Percentiles rank a stretch among this genome's conserved stretches.
Evolutionary conservation across 1,284 basidiomycete species (phyloP).

Genomic region (Rhodotorula mucilaginosa): DNA sequence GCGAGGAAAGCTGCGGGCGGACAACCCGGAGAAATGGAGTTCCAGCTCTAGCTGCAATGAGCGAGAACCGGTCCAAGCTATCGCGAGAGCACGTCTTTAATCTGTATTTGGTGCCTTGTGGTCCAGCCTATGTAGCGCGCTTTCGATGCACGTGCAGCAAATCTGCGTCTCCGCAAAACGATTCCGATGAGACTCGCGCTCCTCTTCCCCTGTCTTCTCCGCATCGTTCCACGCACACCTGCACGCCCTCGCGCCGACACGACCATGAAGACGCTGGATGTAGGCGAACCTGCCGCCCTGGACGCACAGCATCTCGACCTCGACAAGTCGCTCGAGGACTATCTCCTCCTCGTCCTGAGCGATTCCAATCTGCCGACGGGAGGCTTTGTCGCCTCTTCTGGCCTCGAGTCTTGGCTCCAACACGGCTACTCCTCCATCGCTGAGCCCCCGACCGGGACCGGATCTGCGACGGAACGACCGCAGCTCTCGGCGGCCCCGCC

Average conservation of each 20-base stretch:
- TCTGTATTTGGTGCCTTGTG: too few species aligned
- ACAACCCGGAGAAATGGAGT: slow-evolving; percentile 28
- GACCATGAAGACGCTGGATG: too few species aligned
- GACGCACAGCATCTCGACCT: neutral
- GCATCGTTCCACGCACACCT: neutral
- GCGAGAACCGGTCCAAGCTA: too few species aligned
- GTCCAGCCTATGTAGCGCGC: too few species aligned
- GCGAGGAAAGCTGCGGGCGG: slow-evolving; percentile 86
- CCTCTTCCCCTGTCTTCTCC: neutral
- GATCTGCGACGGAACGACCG: neutral
- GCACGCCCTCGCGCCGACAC: neutral
- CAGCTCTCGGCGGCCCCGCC: neutral
- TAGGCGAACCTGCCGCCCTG: neutral
- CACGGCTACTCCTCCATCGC: slow-evolving; percentile 69
- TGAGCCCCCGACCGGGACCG: slow-evolving; percentile 33
- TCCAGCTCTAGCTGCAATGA: neutral
- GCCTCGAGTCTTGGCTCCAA: slow-evolving; percentile 82
- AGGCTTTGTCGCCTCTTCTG: slow-evolving; percentile 86
- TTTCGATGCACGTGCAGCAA: too few species aligned
- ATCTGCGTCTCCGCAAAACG: too few species aligned
- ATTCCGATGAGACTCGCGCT: too few species aligned
- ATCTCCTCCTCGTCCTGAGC: slow-evolving; percentile 33
- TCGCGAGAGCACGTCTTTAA: too few species aligned
- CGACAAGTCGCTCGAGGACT: slow-evolving; percentile 23
- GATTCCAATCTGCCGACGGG: slow-evolving; percentile 72